Base-by-base conservation (phyloP, 2,329 filamentous ascomycete species). In the Fusarium musae region DNA sequence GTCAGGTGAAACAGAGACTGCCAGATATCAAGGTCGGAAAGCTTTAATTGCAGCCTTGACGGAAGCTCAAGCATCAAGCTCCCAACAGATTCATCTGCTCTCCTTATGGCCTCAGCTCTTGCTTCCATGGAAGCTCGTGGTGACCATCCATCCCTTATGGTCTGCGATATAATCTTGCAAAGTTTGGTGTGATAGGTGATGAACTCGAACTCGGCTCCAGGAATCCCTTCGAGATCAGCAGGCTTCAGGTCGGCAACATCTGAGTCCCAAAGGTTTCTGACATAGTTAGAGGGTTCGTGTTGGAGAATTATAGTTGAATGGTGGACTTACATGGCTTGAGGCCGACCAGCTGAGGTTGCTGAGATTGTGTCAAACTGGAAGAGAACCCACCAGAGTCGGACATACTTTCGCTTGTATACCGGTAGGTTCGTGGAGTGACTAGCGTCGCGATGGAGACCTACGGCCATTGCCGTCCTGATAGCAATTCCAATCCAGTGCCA, bases 401-500 rank as follows among this genome's bases (percentile, higher is more conserved):
- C 49, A 47, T 60, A 67, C 2, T 23, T 30, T 4, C 63, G 63
- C 13, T 67, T 67, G 5, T 67, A 66, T 12, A 67, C 64, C 1
- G 63, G 46, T 5, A 67, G 40, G 34, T 52, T 67, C 15, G 19
- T 60, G 5, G 63, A 67, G 15, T 67, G 63, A 16, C 46, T 67
- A 2, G 46, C 44, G 9, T 67, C 64, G 1, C 64, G 53, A n/a
- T 67, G 64, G 2, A 67, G 11, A 6, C 63, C 64, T 8, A 67
- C 10, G 3, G 64, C 64, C 63, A 67, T 67, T 6, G 64, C 64
- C 9, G 64, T 67, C 32, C 64, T 60, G 0, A 23, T 61, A 2
- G 64, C 63, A 28, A 67, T 60, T 4, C 64, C 64, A 34, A 67
- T 67, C 64, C 64, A 67, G n/a, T 67, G 39, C 64, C 64, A 67